Base-by-base conservation (phyloP, 306 rosid genomes). In the Trifolium pratense region DNA sequence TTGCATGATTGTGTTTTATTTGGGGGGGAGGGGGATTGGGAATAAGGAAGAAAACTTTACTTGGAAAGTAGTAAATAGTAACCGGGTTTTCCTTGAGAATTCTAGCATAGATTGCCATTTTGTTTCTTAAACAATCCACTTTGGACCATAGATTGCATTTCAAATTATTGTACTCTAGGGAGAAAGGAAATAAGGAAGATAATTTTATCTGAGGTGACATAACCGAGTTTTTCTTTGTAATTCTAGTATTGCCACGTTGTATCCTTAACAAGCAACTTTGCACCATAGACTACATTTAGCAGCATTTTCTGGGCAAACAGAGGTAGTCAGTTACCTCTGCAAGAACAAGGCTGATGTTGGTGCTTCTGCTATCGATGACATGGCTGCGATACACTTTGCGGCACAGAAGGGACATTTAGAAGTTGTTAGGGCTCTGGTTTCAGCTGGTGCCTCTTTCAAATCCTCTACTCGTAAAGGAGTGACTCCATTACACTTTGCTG, bases 341-440 rank as follows among this genome's bases (percentile, higher is more conserved):
- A 87, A 87, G 78, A 45, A 91, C 81, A 88, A 87, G 86, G 98
- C 97, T 55, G 98, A 89, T 81, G 96, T 86, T 36, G 90, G 92
- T 67, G 97, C 96, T 45, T 87, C 92, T 56, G 98, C 98, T 68
- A 88, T 93, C 97, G 98, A 93, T 64, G 97, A 93, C 83, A 93
- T 93, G 98, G 91, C 88, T 0, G 98, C 98, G 11, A 77, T 93
- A 59, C 98, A 93, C 84, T 93, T 93, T 66, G 98, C 97, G 40
- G 84, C 90, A 1, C 97, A 93, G 45, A 93, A 93, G 84, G 98
- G 98, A 49, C 98, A 93, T 81, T 81, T 93, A 37, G 90, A 88
- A 66, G 87, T 80, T 37, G 91, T 89, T 25, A 84, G 83, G 9
- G 82, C 79, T 49, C 84, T 93, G 36, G 17, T 91, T 69, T 81